These are phyloP conservation scores for Passiflora organensis DNA, from an alignment of 345 rosid genomes.

Conservation along the genomic window DNA sequence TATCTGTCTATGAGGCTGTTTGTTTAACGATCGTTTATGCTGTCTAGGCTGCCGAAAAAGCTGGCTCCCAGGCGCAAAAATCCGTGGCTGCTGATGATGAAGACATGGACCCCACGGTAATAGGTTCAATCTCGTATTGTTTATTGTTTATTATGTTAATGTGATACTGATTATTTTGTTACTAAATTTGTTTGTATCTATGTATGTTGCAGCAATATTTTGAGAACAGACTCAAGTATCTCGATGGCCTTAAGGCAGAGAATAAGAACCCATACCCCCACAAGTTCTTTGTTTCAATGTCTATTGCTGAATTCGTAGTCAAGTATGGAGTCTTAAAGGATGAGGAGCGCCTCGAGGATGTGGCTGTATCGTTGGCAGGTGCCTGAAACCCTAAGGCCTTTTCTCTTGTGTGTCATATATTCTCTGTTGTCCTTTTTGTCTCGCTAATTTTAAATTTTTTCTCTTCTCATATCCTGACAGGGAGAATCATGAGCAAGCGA, in stretches of 20 bases:
- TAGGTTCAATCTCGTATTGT: not conserved
- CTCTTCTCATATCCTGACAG: slow-evolving; percentile 32
- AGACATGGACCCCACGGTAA: slow-evolving; percentile 94
- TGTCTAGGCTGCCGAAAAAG: slow-evolving; percentile 42
- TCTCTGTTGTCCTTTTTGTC: not conserved
- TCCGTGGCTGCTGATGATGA: slow-evolving; percentile 68
- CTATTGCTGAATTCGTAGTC: slow-evolving; percentile 54
- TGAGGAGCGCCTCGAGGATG: slow-evolving; percentile 71
- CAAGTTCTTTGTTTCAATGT: slow-evolving; percentile 53
- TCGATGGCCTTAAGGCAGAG: slow-evolving; percentile 56
- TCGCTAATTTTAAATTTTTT: not conserved
- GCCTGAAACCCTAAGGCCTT: slow-evolving; percentile 5
- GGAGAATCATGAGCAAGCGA: slow-evolving; percentile 88
- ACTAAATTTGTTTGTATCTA: not conserved
- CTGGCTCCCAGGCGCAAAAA: slow-evolving; percentile 9
- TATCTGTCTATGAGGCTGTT: too few species aligned
- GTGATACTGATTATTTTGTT: not conserved
- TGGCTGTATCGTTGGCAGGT: slow-evolving; percentile 67
- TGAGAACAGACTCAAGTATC: slow-evolving; percentile 71
- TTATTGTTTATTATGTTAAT: not conserved
- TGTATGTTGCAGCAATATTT: slow-evolving; percentile 67
- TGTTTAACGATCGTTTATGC: too few species aligned
- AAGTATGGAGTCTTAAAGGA: slow-evolving; percentile 53
- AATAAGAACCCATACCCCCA: slow-evolving; percentile 88
- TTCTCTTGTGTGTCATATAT: not conserved